Evolutionary conservation across 192 early-diverging fungal species (phyloP).

Genomic region (Backusella sp.): DNA sequence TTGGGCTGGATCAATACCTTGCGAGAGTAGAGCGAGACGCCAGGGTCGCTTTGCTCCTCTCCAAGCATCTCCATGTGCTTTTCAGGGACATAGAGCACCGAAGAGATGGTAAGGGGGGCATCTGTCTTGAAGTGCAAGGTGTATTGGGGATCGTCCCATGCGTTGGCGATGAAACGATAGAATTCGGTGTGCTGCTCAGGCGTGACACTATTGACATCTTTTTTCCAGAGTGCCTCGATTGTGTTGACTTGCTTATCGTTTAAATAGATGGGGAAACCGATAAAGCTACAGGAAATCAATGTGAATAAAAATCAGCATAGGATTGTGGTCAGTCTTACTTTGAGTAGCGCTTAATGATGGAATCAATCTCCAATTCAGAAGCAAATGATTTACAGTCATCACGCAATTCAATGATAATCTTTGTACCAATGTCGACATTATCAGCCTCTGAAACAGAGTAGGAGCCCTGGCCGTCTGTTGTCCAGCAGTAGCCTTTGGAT

Average conservation of each 20-base stretch:
- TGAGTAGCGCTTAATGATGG: conserved; percentile 68
- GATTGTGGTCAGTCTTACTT: conserved; percentile 32
- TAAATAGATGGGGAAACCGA: conserved; percentile 58
- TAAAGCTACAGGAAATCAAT: conserved; percentile 40
- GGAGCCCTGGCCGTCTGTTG: conserved; percentile 70
- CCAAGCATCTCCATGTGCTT: conserved; percentile 57
- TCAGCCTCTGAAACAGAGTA: conserved; percentile 81
- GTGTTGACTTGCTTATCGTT: conserved; percentile 57
- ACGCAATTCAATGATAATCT: conserved; percentile 77
- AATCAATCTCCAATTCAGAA: conserved; percentile 40
- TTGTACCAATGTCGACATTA: conserved; percentile 76
- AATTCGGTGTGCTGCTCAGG: conserved; percentile 59
- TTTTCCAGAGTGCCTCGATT: conserved; percentile 62
- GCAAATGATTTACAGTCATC: conserved; percentile 67
- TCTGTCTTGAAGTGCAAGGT: conserved; percentile 63
- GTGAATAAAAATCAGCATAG: neutral
- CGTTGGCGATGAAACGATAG: conserved; percentile 60
- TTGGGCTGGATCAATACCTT: conserved; percentile 68
- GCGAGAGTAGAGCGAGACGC: conserved; percentile 62
- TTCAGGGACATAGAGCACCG: conserved; percentile 60
- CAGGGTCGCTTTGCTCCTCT: conserved; percentile 50
- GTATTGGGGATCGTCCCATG: conserved; percentile 60
- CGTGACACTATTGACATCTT: conserved; percentile 51
- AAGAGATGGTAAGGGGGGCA: conserved; percentile 56
- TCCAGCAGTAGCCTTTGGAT: conserved; percentile 75